Evolutionary conservation across 78 protist species (phyloP).

Genomic region (Polysphondylium violaceum): DNA sequence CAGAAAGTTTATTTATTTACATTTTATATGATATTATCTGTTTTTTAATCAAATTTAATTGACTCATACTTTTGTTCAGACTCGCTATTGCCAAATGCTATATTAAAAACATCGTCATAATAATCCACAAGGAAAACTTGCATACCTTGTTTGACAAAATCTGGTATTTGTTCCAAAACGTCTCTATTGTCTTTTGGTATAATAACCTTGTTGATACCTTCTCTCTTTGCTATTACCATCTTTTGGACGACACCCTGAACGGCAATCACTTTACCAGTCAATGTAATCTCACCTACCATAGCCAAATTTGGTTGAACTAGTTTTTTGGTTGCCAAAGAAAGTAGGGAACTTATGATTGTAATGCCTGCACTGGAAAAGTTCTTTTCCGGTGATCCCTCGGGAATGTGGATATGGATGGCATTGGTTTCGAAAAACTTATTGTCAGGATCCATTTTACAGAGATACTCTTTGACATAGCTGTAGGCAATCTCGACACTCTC

Average conservation of each 20-base stretch:
- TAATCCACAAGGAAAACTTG: constrained; percentile 79
- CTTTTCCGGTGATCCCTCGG: constrained; percentile 95
- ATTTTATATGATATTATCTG: neutral
- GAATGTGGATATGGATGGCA: constrained; percentile 93
- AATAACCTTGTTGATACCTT: constrained; percentile 81
- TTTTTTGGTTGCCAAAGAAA: constrained; percentile 87
- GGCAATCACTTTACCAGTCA: constrained; percentile 90
- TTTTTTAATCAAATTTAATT: too few species aligned
- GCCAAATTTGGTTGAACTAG: constrained; percentile 80
- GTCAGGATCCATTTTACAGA: constrained; percentile 9
- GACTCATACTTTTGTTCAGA: too few species aligned
- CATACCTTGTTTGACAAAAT: constrained; percentile 81
- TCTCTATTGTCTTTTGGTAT: constrained; percentile 90
- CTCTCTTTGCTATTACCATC: constrained; percentile 91
- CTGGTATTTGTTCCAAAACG: constrained; percentile 90
- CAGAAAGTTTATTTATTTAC: neutral
- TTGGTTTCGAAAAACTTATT: constrained; percentile 39
- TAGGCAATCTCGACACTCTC: constrained; percentile 90
- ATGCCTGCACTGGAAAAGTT: constrained; percentile 96
- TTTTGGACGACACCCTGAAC: constrained; percentile 96
- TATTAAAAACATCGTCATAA: constrained; percentile 88
- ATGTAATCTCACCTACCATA: constrained; percentile 96
- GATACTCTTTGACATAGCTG: constrained; percentile 74
- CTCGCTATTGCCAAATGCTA: too few species aligned
- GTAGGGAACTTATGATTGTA: constrained; percentile 88